Base-by-base conservation (phyloP, 352 stramenopile species). In the Pythium rishiriense region DNA sequence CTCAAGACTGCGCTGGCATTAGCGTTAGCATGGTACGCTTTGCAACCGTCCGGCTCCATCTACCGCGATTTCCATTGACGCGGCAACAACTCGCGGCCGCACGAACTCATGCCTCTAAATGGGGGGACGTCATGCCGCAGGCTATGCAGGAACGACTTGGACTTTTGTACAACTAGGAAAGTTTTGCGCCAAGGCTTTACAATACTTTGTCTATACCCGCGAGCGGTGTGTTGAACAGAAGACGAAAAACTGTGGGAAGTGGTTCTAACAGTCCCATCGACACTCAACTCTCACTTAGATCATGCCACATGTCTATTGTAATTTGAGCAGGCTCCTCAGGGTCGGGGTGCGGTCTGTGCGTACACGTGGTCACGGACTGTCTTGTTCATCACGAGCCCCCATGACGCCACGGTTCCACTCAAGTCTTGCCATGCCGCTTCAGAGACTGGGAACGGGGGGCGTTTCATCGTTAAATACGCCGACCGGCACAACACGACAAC, bases 111-210 rank as follows among this genome's bases (percentile, higher is more conserved):
- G 51, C 29, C 1, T 25, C 25, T 7, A 52, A 35, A 6, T 64
- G 41, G 46, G 25, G 37, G 1, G 54, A 64, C 10, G 55, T 69
- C 9, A 58, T 69, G 25, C 19, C 35, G 8, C 29, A 26, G 3
- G 31, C 51, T 22, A 52, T 68, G 22, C 61, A 43, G 7, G 41
- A 68, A n/a, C 61, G 35, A 6, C 43, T 68, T 10, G 45, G 51
- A 9, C 51, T 55, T 7, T 7, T 37, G 19, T 47, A 25, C n/a
- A n/a, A n/a, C n/a, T n/a, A n/a, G n/a, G n/a, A n/a, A n/a, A n/a
- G n/a, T n/a, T n/a, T n/a, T n/a, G n/a, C n/a, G n/a, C n/a, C n/a
- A n/a, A n/a, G n/a, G n/a, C n/a, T n/a, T n/a, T n/a, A n/a, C n/a
- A n/a, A n/a, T n/a, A n/a, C n/a, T n/a, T n/a, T n/a, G n/a, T n/a